Conservation (phyloP, 352 stramenopile species). For the Peronospora destructor region DNA sequence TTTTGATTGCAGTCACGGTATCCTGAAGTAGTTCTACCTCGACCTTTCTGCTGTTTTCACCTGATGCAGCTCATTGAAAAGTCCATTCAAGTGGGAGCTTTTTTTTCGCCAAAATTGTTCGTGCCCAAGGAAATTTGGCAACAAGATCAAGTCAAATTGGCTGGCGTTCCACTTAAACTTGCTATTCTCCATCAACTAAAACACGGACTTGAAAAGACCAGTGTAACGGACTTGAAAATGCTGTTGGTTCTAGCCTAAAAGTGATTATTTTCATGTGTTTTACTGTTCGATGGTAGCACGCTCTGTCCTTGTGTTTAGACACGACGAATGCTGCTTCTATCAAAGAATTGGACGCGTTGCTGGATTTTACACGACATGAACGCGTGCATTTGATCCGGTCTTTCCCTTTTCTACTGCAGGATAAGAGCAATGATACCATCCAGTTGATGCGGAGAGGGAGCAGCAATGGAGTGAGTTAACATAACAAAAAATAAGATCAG, state of each 20-base stretch:
- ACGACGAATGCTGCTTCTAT: constrained; percentile 40
- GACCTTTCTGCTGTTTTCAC: constrained; percentile 67
- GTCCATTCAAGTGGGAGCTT: constrained; percentile 63
- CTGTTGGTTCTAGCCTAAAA: background rate
- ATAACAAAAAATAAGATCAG: background rate
- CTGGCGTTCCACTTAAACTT: constrained; percentile 51
- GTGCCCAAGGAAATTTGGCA: constrained; percentile 78
- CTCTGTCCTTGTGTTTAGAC: constrained; percentile 42
- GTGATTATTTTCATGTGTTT: background rate
- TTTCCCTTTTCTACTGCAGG: constrained; percentile 51
- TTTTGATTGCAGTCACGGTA: constrained; percentile 39
- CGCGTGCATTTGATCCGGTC: constrained; percentile 45
- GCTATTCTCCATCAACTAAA: constrained; percentile 64
- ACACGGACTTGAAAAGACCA: constrained; percentile 60
- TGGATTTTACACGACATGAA: constrained; percentile 42
- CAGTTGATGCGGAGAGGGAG: constrained; percentile 17
- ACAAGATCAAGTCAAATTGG: constrained; percentile 59
- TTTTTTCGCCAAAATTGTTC: constrained; percentile 70
- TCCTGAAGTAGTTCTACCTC: constrained; percentile 42
- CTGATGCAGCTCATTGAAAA: constrained; percentile 78
- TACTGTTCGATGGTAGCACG: constrained; percentile 35
- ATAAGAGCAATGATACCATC: constrained; percentile 10
- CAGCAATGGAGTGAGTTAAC: constrained; percentile 10
- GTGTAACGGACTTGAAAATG: constrained; percentile 22
- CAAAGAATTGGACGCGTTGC: constrained; percentile 49